Base-by-base conservation (phyloP, 768 basidiomycete species). In the Nidularia sp. region DNA sequence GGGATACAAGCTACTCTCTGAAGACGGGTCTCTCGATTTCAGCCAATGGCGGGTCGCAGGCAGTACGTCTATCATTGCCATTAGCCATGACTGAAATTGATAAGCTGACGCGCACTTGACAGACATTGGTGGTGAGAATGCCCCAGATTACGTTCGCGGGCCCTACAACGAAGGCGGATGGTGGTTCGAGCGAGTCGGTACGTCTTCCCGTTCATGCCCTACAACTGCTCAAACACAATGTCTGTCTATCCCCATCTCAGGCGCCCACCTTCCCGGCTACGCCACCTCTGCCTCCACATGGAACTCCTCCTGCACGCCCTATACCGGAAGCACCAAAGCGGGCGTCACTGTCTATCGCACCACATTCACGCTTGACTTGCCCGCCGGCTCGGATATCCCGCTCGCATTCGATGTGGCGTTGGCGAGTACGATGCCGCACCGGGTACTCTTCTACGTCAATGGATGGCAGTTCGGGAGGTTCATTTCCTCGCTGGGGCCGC, bases 401-500 rank as follows among this genome's bases (percentile, higher is more conserved):
- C 67, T 87, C 51, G 78, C 81, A 6, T 86, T 86, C 59, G 75
- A 75, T 34, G 83, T 87, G 57, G 79, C 79, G 35, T 65, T 77
- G 15, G 69, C 73, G 18, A 61, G 55, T n/a, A 63, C 53, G 2
- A 71, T 75, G 48, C 75, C 83, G 22, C 85, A 86, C 56, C 79
- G 86, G n/a, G 82, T 83, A 1, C 65, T 82, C 25, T 64, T 88
- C 32, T 87, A 79, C 49, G 81, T 88, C 49, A 87, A 88, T 53
- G 86, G 86, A 3, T 88, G 86, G 86, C 80, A 83, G 66, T 84
- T 85, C 64, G 86, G 86, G 43, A 83, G 69, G 36, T 71, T 71
- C 57, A 13, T 65, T 9, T 71, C 70, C 7, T 63, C 68, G 4
- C 69, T 79, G 1, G 81, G 81, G 0, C 70, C 69, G 0, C 70